Conservation (phyloP, 495 filamentous ascomycete species). For the Letharia lupina region DNA sequence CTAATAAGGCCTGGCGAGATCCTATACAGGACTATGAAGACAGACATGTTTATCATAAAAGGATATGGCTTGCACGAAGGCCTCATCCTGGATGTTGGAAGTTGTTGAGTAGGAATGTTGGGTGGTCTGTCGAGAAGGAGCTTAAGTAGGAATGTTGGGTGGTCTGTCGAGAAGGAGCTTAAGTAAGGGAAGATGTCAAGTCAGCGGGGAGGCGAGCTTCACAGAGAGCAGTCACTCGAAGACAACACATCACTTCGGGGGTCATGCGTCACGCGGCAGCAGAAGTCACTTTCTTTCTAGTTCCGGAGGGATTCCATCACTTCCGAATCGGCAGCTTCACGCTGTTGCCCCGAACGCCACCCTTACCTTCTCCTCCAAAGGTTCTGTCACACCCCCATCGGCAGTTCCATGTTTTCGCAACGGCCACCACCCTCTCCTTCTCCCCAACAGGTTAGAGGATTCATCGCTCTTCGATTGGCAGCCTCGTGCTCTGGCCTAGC, state of each 20-base stretch:
- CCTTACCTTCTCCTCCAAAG: not conserved
- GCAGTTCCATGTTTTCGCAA: not conserved
- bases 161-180: not conserved
- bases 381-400: not conserved
- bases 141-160: not conserved
- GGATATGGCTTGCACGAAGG: not conserved
- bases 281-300: not conserved
- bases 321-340: not conserved
- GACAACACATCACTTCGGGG: not conserved
- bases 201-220: not conserved
- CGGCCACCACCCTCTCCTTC: not conserved
- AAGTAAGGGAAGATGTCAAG: not conserved
- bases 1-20: not conserved
- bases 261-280: not conserved
- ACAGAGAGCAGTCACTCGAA: not conserved
- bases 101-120: not conserved
- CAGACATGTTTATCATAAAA: not conserved
- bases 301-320: not conserved
- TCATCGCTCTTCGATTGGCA: not conserved
- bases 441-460: not conserved
- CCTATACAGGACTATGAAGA: not conserved
- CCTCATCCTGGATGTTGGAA: not conserved
- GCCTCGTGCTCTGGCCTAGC: not conserved
- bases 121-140: not conserved
- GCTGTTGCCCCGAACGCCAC: not conserved